Conservation (phyloP, 129 eudicot species). For the Oenanthe sinensis region DNA sequence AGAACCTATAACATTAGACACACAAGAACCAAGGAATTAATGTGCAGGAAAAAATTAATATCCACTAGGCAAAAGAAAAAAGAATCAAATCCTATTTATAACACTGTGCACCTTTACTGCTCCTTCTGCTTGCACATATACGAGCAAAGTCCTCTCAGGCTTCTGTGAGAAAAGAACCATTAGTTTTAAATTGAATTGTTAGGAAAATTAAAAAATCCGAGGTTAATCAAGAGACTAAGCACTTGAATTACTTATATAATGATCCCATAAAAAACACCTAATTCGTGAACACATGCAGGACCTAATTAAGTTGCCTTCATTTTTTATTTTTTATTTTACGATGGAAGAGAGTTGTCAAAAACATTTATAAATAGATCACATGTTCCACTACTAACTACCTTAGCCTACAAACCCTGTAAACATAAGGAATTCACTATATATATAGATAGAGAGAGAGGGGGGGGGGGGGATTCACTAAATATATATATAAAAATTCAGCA, state of each 20-base stretch:
- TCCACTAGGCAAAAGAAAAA: not conserved
- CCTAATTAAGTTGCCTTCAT: not conserved
- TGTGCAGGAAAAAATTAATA: constrained; percentile 1
- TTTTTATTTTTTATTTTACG: not conserved
- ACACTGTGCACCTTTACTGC: constrained; percentile 63
- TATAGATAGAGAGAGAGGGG: too few relatives aligned
- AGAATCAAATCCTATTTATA: constrained; percentile 2
- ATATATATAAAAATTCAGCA: too few relatives aligned
- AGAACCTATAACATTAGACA: constrained; percentile 56
- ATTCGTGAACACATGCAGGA: not conserved
- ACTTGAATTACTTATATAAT: too few relatives aligned
- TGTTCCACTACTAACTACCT: too few relatives aligned
- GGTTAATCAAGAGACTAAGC: not conserved
- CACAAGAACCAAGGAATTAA: constrained; percentile 4
- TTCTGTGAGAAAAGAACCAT: constrained; percentile 43
- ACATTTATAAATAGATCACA: not conserved
- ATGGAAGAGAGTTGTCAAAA: not conserved
- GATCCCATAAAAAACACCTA: not conserved
- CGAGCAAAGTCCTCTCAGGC: constrained; percentile 70
- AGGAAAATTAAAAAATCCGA: not conserved
- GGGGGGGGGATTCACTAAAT: too few relatives aligned
- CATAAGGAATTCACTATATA: too few relatives aligned
- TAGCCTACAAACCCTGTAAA: too few relatives aligned
- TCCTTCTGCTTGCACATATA: constrained; percentile 96
- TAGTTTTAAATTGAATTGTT: not conserved